Evolutionary conservation across 23 red algal species (phyloP).

Genomic region (Agarophyton chilense): DNA sequence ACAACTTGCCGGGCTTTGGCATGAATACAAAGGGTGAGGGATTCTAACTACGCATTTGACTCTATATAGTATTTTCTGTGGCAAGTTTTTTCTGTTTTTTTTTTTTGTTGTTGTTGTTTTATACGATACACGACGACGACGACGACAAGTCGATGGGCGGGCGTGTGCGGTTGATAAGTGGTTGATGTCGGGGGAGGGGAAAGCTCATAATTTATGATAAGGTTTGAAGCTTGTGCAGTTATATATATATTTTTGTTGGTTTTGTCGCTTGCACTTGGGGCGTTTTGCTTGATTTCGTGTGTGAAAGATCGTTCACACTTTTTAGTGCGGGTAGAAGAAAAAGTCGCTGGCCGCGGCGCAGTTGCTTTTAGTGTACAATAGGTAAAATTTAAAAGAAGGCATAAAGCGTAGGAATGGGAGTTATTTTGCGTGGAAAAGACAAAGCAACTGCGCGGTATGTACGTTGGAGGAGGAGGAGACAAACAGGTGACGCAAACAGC

Average conservation of each 20-base stretch:
- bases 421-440: too few species aligned
- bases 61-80: not conserved
- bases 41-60: not conserved
- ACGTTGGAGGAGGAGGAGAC: not conserved
- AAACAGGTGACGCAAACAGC: not conserved
- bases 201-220: too few species aligned
- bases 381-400: not conserved
- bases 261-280: too few species aligned
- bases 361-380: not conserved
- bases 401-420: too few species aligned
- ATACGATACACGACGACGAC: too few species aligned
- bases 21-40: not conserved
- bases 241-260: not conserved
- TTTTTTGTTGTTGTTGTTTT: too few species aligned
- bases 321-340: not conserved
- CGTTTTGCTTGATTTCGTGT: not conserved
- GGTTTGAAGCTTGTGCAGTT: too few species aligned
- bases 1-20: not conserved
- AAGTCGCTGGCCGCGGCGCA: not conserved
- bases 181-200: too few species aligned
- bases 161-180: too few species aligned
- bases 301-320: constrained; percentile 8
- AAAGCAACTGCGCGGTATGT: too few species aligned
- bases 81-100: too few species aligned
- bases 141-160: too few species aligned